Evolutionary conservation across 352 stramenopile genomes (phyloP), one percentile per base, ranked within the genome.

Genomic region (Phytophthora tubulina): DNA sequence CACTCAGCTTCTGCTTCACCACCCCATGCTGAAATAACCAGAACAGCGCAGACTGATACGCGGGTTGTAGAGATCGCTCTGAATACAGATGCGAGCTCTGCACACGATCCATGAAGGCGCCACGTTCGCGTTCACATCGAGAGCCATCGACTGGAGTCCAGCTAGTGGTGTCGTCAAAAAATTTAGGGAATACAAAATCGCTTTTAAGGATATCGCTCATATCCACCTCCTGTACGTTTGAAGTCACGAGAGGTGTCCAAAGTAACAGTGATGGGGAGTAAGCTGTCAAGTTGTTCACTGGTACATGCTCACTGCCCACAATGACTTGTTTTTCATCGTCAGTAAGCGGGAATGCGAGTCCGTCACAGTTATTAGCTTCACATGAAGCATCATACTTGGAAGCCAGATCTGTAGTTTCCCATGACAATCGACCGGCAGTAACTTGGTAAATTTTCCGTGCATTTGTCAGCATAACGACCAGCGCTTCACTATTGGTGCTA

Each of bases 211-310:
- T 79, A 13, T 81, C 73, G 27, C 76, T 79, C 45, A 52, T 67
- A 46, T 88, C 82, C 42, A 88, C 80, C 50, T 90, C 82, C 48
- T 86, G 80, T n/a, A 73, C 79, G 36, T 82, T 86, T 4, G 78
- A 75, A 53, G 67, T 71, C 17, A 85, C 78, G 3, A 90, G 72
- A 17, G 71, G 63, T 0, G 78, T 77, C 68, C 76, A 86, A n/a
- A 53, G 44, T 7, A 73, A 50, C 8, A 76, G n/a, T 0, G 70
- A 66, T 0, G 79, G 67, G 2, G 70, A 55, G 50, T 85, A 90
- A 2, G 56, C 15, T 4, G 59, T 67, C 46, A 88, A 74, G 14
- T 75, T 70, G 3, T 10, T 56, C 13, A 85, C 49, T 48, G 75
- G 77, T 11, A 89, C 52, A 27, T 84, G 59, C 3, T 54, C 36